Conservation (phyloP, 257 asterid genomes). For the Henckelia pumila region DNA sequence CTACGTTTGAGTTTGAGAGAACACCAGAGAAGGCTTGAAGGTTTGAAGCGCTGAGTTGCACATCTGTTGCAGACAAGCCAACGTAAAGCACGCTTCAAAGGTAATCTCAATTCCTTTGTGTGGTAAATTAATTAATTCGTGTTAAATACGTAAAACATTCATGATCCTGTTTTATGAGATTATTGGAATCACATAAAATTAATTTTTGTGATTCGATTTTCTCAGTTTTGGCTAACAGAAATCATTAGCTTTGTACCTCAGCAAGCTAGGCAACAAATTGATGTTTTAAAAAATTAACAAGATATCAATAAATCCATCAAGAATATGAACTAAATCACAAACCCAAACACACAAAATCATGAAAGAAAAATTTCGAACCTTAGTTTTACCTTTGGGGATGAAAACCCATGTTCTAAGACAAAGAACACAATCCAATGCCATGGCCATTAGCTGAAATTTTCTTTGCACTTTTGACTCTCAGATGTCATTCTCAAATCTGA, state of each 20-base stretch:
- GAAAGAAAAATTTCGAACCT: not conserved
- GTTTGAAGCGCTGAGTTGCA: too few relatives aligned
- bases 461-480: slow-evolving; percentile 15
- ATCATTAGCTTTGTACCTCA: not conserved
- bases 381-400: slow-evolving; percentile 30
- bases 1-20: too few relatives aligned
- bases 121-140: too few relatives aligned
- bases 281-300: not conserved
- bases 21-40: too few relatives aligned
- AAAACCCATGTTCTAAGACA: slow-evolving; percentile 29
- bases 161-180: too few relatives aligned
- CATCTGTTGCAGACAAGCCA: too few relatives aligned
- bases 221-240: too few relatives aligned
- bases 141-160: too few relatives aligned
- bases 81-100: too few relatives aligned
- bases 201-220: too few relatives aligned
- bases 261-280: not conserved
- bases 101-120: too few relatives aligned
- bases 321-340: not conserved
- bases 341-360: not conserved
- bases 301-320: not conserved
- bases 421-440: slow-evolving; percentile 29
- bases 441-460: slow-evolving; percentile 24
- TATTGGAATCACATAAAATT: too few relatives aligned
- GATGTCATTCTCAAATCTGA: slow-evolving; percentile 10